A percentile compares a stretch with the other conserved stretches of the same genome.
phyloP scores from a whole-genome alignment of 2,329 filamentous ascomycete genomes.

The Neospermospora avenae region DNA sequence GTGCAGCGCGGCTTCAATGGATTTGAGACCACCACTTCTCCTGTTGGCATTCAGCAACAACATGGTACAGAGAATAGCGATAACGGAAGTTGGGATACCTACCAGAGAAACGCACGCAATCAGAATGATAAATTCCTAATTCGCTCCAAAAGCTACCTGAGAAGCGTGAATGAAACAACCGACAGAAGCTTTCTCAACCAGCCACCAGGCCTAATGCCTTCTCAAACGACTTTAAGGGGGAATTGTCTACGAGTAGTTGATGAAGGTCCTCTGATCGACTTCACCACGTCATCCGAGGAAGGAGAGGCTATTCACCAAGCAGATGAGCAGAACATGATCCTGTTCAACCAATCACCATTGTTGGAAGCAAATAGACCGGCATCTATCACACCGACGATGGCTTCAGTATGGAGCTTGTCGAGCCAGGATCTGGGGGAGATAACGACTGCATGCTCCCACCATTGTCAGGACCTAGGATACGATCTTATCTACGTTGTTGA shows the following conservation, averaged over 20 bases:
- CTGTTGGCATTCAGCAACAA: background rate
- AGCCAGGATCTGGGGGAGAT: conserved; percentile 16
- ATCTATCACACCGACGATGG: background rate
- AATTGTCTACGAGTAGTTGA: background rate
- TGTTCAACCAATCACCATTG: background rate
- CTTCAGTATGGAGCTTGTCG: background rate
- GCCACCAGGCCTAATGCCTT: background rate
- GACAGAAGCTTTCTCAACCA: background rate
- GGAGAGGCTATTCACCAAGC: background rate
- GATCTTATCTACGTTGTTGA: conserved; percentile 33
- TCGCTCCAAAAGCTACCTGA: background rate
- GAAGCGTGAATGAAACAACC: background rate
- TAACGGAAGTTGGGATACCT: background rate
- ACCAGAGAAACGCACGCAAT: background rate
- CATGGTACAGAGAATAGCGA: background rate
- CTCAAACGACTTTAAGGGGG: background rate
- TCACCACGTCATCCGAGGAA: background rate
- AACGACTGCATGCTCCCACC: conserved; percentile 27
- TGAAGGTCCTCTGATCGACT: background rate
- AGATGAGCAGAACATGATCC: background rate
- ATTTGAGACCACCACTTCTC: background rate
- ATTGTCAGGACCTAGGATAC: conserved; percentile 29
- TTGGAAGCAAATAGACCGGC: background rate
- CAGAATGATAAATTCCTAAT: background rate
- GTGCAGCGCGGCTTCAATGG: background rate